Evolutionary conservation across 2,329 filamentous ascomycete species (phyloP).

Genomic region (Phialophora expanda): DNA sequence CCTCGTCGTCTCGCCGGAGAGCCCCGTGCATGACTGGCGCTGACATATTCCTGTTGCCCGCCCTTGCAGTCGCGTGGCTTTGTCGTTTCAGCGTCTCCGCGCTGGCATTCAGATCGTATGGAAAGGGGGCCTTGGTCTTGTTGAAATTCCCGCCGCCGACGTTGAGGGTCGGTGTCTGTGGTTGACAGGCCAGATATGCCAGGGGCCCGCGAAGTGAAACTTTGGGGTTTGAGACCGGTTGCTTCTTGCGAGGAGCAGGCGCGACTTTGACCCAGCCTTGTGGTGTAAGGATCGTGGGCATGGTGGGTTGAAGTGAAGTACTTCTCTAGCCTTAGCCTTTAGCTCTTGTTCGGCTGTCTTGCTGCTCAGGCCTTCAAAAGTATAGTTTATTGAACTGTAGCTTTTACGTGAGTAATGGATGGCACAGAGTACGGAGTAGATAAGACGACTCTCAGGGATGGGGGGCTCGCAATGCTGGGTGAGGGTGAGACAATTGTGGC

Average conservation of each 20-base stretch:
- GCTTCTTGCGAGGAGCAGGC: slow-evolving; percentile 22
- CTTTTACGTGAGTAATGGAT: slow-evolving; percentile 3
- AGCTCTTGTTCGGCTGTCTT: background rate
- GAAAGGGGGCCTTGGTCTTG: slow-evolving; percentile 20
- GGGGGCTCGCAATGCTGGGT: background rate
- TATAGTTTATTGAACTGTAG: background rate
- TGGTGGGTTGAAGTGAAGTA: slow-evolving; percentile 2
- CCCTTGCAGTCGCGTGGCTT: slow-evolving; percentile 14
- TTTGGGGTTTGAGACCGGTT: slow-evolving; percentile 16
- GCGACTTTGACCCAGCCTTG: slow-evolving; percentile 37
- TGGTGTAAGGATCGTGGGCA: slow-evolving; percentile 35
- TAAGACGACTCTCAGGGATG: background rate
- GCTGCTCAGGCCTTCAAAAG: background rate
- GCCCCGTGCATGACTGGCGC: slow-evolving; percentile 21
- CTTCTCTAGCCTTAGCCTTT: background rate
- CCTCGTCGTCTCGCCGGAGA: slow-evolving; percentile 6
- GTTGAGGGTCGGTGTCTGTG: slow-evolving; percentile 19
- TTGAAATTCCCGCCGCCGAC: slow-evolving; percentile 1
- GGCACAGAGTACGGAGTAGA: background rate
- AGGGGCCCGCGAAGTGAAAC: slow-evolving; percentile 27
- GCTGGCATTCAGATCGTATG: slow-evolving; percentile 30
- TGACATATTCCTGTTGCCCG: slow-evolving; percentile 16
- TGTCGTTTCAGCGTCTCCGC: slow-evolving; percentile 28
- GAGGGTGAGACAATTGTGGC: slow-evolving; percentile 13
- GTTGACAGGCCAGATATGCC: slow-evolving; percentile 33